phyloP scores from a whole-genome alignment of 176 grass and related monocot species.

The Poa pratensis region DNA sequence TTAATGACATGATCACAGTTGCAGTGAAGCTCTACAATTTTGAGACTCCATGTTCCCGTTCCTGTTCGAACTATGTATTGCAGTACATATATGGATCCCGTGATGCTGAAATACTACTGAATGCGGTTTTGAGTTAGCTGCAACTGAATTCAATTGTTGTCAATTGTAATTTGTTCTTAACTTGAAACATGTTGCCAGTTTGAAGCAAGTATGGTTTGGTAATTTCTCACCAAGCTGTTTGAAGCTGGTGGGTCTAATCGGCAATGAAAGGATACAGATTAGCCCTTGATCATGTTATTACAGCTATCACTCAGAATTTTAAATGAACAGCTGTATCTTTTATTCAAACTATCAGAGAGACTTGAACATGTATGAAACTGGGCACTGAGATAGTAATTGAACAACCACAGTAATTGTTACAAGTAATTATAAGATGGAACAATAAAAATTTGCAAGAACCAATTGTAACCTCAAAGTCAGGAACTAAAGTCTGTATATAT shows the following conservation, averaged over 20 bases:
- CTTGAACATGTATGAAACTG: too few relatives aligned
- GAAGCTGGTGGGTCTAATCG: not conserved
- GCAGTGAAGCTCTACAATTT: not conserved
- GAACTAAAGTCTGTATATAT: too few relatives aligned
- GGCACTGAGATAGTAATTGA: too few relatives aligned
- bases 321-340: not conserved
- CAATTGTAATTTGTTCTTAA: not conserved
- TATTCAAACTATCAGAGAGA: not conserved
- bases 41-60: not conserved
- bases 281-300: not conserved
- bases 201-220: not conserved
- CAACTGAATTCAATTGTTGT: not conserved
- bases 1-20: not conserved
- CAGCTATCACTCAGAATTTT: not conserved
- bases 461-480: too few relatives aligned
- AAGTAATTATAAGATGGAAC: too few relatives aligned
- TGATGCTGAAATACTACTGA: not conserved
- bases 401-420: too few relatives aligned
- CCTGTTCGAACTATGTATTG: not conserved
- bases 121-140: not conserved
- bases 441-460: too few relatives aligned
- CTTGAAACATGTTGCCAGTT: not conserved
- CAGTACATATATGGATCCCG: not conserved
- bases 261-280: not conserved
- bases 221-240: not conserved